Evolutionary conservation across 176 grass and related monocot species (phyloP).

Genomic region (Chloris gayana): DNA sequence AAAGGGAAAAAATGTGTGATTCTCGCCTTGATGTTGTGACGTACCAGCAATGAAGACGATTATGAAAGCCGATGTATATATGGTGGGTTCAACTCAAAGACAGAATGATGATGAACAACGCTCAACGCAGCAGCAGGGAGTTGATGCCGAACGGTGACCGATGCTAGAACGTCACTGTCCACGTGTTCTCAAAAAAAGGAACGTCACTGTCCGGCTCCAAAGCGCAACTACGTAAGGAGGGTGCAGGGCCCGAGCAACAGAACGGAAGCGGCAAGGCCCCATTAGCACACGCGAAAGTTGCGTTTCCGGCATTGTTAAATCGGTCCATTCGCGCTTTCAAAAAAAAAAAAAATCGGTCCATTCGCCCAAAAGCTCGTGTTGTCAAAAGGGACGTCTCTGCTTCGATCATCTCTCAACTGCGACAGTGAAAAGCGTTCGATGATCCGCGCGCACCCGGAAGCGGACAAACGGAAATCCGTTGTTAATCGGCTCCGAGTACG

Average conservation of each 20-base stretch:
- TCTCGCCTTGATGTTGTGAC: neutral
- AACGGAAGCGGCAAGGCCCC: conserved; percentile 16
- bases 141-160: neutral
- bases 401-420: conserved; percentile 45
- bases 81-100: neutral
- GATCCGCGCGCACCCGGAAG: neutral
- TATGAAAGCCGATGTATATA: neutral
- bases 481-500: neutral
- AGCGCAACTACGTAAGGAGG: neutral
- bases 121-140: neutral
- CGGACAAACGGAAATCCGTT: neutral
- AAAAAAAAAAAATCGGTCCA: conserved; percentile 43
- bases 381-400: conserved; percentile 29
- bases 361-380: conserved; percentile 44
- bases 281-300: conserved; percentile 30
- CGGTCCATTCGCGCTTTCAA: conserved; percentile 40
- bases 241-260: conserved; percentile 30
- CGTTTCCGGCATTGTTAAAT: conserved; percentile 29
- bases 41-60: neutral
- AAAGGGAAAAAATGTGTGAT: neutral
- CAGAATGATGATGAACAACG: neutral
- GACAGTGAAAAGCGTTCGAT: conserved; percentile 36
- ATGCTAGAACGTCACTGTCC: conserved; percentile 9
- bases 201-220: conserved; percentile 13
- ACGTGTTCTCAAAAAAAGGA: neutral